Evolutionary conservation across 148 eudicot species (phyloP).

Genomic region (Bassia scoparia): DNA sequence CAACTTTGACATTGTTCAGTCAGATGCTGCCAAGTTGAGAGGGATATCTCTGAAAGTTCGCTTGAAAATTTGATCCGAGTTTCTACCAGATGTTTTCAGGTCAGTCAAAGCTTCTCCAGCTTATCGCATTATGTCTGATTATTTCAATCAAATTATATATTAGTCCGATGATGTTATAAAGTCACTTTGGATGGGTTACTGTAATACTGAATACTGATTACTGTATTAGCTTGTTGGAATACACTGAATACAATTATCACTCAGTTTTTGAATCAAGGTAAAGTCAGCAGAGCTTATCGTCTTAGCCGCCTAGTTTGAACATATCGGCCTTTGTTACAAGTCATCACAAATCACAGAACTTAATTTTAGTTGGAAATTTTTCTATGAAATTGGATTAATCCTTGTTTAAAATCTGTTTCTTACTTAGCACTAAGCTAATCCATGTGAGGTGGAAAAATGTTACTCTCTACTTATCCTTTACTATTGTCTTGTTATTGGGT

Average conservation of each 20-base stretch:
- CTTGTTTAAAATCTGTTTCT: background rate
- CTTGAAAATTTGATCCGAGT: conserved; percentile 20
- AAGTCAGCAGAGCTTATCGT: background rate
- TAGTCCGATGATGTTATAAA: no score
- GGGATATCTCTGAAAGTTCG: conserved; percentile 51
- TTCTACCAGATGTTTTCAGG: conserved; percentile 37
- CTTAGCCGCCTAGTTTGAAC: background rate
- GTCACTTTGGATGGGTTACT: no score
- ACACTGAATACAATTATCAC: no score
- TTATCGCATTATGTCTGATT: background rate
- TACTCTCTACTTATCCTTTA: background rate
- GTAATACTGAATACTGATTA: no score
- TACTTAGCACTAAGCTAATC: background rate
- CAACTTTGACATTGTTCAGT: conserved; percentile 48
- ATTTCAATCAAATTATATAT: background rate
- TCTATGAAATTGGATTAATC: background rate
- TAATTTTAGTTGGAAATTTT: background rate
- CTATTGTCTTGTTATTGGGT: background rate
- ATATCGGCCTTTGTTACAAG: background rate
- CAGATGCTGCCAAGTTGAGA: conserved; percentile 75
- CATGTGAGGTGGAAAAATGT: background rate
- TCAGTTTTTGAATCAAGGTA: no score
- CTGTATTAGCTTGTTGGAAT: no score
- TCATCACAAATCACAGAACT: background rate
- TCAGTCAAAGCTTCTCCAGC: background rate